Percentiles rank a stretch among this genome's conserved stretches.
Evolutionary conservation across 2,329 filamentous ascomycete genomes (phyloP).

Genomic region (Rhytidhysteron rufulum): DNA sequence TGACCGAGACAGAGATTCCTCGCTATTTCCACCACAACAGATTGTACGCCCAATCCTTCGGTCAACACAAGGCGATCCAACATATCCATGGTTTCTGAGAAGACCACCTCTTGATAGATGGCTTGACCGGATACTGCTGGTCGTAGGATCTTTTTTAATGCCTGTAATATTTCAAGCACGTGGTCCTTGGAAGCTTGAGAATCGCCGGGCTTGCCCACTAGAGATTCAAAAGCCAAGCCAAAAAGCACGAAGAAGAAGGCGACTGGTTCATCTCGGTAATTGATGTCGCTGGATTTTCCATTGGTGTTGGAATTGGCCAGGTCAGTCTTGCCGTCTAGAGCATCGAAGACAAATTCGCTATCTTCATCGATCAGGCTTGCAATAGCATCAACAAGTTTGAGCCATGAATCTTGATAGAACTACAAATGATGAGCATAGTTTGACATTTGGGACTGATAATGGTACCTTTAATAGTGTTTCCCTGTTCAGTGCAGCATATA

Average conservation of each 20-base stretch:
- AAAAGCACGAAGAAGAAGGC: slow-evolving; percentile 99
- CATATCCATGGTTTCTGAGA: slow-evolving; percentile 94
- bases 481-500: slow-evolving; percentile 90
- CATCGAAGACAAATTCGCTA: slow-evolving; percentile 95
- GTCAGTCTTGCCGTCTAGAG: slow-evolving; percentile 74
- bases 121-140: slow-evolving; percentile 94
- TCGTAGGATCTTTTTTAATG: slow-evolving; percentile 89
- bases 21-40: slow-evolving; percentile 90
- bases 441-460: no score
- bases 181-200: slow-evolving; percentile 71
- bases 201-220: slow-evolving; percentile 75
- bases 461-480: slow-evolving; percentile 76
- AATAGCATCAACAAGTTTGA: slow-evolving; percentile 95
- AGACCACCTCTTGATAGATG: slow-evolving; percentile 93
- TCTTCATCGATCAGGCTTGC: slow-evolving; percentile 96
- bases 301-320: slow-evolving; percentile 35
- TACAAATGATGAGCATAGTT: slow-evolving; percentile 31
- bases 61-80: slow-evolving; percentile 90
- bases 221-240: slow-evolving; percentile 90
- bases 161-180: slow-evolving; percentile 81
- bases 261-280: slow-evolving; percentile 95
- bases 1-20: slow-evolving; percentile 86
- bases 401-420: slow-evolving; percentile 97
- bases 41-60: slow-evolving; percentile 82
- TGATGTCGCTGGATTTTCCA: slow-evolving; percentile 73